Base-by-base conservation (phyloP, 2,329 filamentous ascomycete genomes). In the Fusarium redolens region DNA sequence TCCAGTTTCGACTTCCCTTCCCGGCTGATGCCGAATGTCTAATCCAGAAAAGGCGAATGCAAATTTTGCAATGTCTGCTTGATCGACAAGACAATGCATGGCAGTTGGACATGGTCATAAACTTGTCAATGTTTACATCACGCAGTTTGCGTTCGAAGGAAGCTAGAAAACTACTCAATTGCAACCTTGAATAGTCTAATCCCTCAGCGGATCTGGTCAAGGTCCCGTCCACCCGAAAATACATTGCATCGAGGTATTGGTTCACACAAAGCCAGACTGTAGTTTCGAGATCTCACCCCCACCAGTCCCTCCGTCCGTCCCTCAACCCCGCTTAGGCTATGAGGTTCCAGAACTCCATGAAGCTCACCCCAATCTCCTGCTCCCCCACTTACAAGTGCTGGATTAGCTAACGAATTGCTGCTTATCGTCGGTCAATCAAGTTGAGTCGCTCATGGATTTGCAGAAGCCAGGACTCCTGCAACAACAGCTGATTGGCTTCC, bases 401-500 rank as follows among this genome's bases (percentile, higher is more conserved):
- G 17, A 48, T 55, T 51, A 67, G 31, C 40, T 55, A 68, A 69
- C 35, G 25, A 25, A n/a, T 38, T 57, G 31, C 17, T 47, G 10
- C 38, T 56, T 44, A 15, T 56, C 12, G 28, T 33, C 38, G 25
- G 52, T 14, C 20, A 9, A 9, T 20, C 18, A 2, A 3, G n/a
- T 8, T n/a, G 14, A 47, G 10, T 30, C 37, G 41, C 2, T 40
- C 30, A 58, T 57, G 15, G 4, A 10, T 10, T 55, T 4, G 38
- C 13, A 28, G 55, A 44, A 44, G 33, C 11, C 14, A 3, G 0
- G 4, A 0, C 0, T 1, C 3, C 14, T 17, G 15, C 43, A 74
- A 55, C 41, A 54, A 62, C 64, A 75, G 65, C 37, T 73, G 65
- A 66, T 69, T 60, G 67, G 75, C 75, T 77, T 76, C 75, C 75